Conservation (phyloP, 176 grass and related monocot species). For the Avena insularis region DNA sequence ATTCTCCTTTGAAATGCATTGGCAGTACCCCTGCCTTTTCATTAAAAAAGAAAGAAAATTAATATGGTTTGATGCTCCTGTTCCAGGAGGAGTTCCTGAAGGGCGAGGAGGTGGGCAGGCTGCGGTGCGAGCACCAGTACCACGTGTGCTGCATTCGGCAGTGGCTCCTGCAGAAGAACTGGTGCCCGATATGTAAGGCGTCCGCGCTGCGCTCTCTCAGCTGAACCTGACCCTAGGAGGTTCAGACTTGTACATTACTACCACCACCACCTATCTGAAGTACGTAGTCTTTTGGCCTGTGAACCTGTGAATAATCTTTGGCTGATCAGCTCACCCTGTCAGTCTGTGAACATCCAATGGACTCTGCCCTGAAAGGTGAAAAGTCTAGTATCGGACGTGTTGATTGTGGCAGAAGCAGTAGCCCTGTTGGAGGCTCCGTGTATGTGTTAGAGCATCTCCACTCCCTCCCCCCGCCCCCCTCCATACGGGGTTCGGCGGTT, state of each 20-base stretch:
- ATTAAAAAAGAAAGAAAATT: too few relatives aligned
- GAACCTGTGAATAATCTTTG: slow-evolving; percentile 22
- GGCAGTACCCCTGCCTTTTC: too few relatives aligned
- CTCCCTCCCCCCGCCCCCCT: too few relatives aligned
- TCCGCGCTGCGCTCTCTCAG: slow-evolving; percentile 41
- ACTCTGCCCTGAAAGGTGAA: background rate
- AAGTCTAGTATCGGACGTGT: too few relatives aligned
- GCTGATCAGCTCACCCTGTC: background rate
- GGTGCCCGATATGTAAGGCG: slow-evolving; percentile 75
- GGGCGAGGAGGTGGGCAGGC: slow-evolving; percentile 55
- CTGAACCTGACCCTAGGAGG: background rate
- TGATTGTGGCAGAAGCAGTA: too few relatives aligned
- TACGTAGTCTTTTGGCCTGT: background rate
- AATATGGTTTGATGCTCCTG: background rate
- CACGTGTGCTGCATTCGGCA: slow-evolving; percentile 66
- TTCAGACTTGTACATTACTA: slow-evolving; percentile 19
- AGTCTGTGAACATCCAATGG: background rate
- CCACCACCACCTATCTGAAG: background rate
- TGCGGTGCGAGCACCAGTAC: slow-evolving; percentile 71
- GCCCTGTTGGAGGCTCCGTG: too few relatives aligned
- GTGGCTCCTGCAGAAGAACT: slow-evolving; percentile 79
- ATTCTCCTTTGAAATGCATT: too few relatives aligned
- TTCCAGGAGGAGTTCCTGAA: slow-evolving; percentile 68
- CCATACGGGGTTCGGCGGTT: too few relatives aligned
- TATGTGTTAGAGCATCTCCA: too few relatives aligned